Evolutionary conservation across 371 early-diverging fungal species (phyloP), one percentile per base, ranked within the genome.

Genomic region (Saksenaea oblongispora): DNA sequence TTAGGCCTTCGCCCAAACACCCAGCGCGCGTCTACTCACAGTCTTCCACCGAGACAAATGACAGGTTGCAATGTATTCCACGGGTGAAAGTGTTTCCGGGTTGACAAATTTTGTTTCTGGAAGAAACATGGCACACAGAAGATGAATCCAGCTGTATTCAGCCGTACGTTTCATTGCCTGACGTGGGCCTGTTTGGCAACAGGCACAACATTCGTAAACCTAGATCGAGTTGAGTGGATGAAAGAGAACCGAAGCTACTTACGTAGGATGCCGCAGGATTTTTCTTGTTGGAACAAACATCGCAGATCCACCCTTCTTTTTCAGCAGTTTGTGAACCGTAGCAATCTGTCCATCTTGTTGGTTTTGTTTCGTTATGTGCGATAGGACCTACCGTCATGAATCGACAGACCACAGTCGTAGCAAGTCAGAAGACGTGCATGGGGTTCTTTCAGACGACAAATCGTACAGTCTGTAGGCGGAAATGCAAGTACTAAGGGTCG

Each of bases 91-190:
- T 5, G 79, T 75, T 0, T 79, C 76, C 1, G 81, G 60, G 55
- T 95, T 85, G 3, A 84, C 88, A 67, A 93, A 84, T 15, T 76
- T 75, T 59, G 85, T 78, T 58, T 94, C 96, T 1, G 92, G 91
- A 28, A 95, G 88, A 73, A 91, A 92, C 14, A 90, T 72, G 0
- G 97, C 93, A 63, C 99, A 99, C 14, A 91, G 72, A 1, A 98
- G 80, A 72, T 99, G 99, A 0, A 87, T 96, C 99, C 99, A 99
- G 58, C 87, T 84, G 69, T 91, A 92, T 7, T 86, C 89, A 22
- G 84, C 85, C 1, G 99, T 97, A 56, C 86, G 87, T 75, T 98
- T 98, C 70, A 96, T 85, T 5, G 98, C 89, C 36, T 83, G 77
- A 0, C 70, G 73, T 9, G 73, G 61, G 5, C 64, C 74, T 2